These are phyloP conservation scores for Colletotrichum lindemuthianum DNA, from an alignment of 2,329 filamentous ascomycete genomes.

Conservation along the genomic window DNA sequence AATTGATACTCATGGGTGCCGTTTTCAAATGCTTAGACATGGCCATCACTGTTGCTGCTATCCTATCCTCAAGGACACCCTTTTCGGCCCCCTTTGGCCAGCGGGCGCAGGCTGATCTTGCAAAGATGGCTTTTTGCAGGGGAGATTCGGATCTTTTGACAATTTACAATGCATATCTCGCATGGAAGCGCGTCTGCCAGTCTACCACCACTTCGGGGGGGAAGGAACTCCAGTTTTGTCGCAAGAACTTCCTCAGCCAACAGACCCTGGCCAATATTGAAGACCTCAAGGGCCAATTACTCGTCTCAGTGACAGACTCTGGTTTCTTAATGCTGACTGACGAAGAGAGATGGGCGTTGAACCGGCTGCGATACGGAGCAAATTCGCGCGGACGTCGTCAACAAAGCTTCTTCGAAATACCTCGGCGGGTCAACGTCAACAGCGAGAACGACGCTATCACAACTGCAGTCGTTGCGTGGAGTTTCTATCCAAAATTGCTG, in stretches of 20 bases:
- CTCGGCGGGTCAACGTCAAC: conserved; percentile 77
- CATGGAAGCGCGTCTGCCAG: conserved; percentile 87
- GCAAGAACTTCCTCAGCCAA: conserved; percentile 92
- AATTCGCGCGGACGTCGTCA: conserved; percentile 65
- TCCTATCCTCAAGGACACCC: conserved; percentile 93
- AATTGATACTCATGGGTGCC: conserved; percentile 86
- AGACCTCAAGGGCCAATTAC: conserved; percentile 91
- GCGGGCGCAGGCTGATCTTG: conserved; percentile 82
- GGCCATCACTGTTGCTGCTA: conserved; percentile 89
- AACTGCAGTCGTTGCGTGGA: conserved; percentile 87
- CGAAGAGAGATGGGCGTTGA: conserved; percentile 76
- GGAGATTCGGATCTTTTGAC: conserved; percentile 93
- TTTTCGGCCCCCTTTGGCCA: conserved; percentile 90
- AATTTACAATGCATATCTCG: conserved; percentile 89
- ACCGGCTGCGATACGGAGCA: conserved; percentile 71
- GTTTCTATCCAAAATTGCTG: conserved; percentile 94
- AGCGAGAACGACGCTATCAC: conserved; percentile 83
- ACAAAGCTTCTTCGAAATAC: conserved; percentile 83
- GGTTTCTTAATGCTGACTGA: conserved; percentile 81
- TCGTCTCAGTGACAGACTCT: conserved; percentile 86
- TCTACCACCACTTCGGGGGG: conserved; percentile 64
- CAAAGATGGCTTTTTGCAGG: conserved; percentile 80
- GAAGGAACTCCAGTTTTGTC: conserved; percentile 90
- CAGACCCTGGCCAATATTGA: conserved; percentile 93
- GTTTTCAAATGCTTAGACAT: conserved; percentile 94